A percentile compares a stretch with the other conserved stretches of the same genome.
Conservation (phyloP, 306 rosid genomes). For the Malus asiatica region DNA sequence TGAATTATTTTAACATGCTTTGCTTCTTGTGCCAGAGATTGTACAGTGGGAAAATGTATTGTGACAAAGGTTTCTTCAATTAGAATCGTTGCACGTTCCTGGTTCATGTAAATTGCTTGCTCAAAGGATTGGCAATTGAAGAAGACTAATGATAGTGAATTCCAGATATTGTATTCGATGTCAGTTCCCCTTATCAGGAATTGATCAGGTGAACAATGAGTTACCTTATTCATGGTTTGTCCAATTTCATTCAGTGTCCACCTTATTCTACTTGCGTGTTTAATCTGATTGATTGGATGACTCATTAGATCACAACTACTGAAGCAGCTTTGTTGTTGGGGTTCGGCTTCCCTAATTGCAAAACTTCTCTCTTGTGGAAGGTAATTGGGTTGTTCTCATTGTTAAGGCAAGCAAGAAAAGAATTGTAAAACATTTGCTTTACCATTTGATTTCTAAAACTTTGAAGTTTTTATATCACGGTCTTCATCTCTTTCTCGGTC, state of each 20-base stretch:
- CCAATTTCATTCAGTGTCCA: not conserved
- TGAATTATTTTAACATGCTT: too few species aligned
- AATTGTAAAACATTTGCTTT: not conserved
- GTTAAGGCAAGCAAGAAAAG: slow-evolving; percentile 19
- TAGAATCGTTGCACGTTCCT: not conserved
- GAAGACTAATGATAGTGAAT: slow-evolving; percentile 5
- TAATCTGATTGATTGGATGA: not conserved
- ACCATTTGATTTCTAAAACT: not conserved
- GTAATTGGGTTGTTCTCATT: slow-evolving; percentile 15
- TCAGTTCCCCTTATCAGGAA: slow-evolving; percentile 5
- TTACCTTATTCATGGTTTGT: not conserved
- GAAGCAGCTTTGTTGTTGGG: slow-evolving; percentile 9
- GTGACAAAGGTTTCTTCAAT: too few species aligned
- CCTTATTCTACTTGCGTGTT: not conserved
- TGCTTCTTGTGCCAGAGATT: too few species aligned
- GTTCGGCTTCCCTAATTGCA: slow-evolving; percentile 6
- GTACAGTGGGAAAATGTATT: too few species aligned
- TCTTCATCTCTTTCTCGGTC: not conserved
- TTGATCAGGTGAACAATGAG: slow-evolving; percentile 18
- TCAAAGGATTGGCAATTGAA: not conserved
- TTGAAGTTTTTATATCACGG: not conserved
- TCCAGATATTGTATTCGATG: slow-evolving; percentile 4
- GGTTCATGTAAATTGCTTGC: not conserved
- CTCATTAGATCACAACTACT: slow-evolving; percentile 8
- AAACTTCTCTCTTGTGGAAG: slow-evolving; percentile 13